Conservation (phyloP, 768 basidiomycete species). For the Daedaleopsis sinensis region DNA sequence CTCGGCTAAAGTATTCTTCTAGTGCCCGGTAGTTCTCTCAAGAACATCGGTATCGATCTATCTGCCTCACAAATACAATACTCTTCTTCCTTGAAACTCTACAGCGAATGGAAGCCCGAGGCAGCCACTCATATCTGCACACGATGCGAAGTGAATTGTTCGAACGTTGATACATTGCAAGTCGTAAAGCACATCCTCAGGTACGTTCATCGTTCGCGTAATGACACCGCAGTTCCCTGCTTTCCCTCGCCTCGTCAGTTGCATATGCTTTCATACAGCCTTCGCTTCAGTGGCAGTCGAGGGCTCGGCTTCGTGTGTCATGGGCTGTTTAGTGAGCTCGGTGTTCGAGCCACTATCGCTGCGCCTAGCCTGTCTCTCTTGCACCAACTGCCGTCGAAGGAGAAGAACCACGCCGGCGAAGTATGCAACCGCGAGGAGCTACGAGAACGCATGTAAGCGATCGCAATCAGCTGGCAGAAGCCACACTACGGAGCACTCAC, state of each 20-base stretch:
- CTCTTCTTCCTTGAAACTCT: too few relatives aligned
- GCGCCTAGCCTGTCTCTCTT: constrained; percentile 22
- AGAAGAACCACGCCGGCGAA: constrained; percentile 30
- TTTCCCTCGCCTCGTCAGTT: not conserved
- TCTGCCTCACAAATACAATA: too few relatives aligned
- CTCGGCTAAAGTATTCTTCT: too few relatives aligned
- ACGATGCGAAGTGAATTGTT: too few relatives aligned
- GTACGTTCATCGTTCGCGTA: not conserved
- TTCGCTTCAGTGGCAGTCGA: not conserved
- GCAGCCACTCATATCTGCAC: too few relatives aligned
- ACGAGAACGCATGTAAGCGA: constrained; percentile 30
- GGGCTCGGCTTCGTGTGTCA: not conserved
- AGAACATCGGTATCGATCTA: too few relatives aligned
- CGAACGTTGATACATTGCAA: not conserved
- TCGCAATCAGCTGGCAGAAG: constrained; percentile 33
- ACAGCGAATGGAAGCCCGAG: too few relatives aligned
- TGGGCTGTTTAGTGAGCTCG: not conserved
- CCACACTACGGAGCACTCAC: constrained; percentile 32
- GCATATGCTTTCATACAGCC: not conserved
- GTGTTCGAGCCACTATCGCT: not conserved
- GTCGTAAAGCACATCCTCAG: not conserved
- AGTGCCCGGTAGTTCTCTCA: too few relatives aligned
- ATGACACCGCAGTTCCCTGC: not conserved
- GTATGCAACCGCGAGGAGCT: constrained; percentile 34
- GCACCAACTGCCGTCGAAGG: constrained; percentile 30